Conservation (phyloP, 129 eudicot genomes). For the Oenanthe sinensis region DNA sequence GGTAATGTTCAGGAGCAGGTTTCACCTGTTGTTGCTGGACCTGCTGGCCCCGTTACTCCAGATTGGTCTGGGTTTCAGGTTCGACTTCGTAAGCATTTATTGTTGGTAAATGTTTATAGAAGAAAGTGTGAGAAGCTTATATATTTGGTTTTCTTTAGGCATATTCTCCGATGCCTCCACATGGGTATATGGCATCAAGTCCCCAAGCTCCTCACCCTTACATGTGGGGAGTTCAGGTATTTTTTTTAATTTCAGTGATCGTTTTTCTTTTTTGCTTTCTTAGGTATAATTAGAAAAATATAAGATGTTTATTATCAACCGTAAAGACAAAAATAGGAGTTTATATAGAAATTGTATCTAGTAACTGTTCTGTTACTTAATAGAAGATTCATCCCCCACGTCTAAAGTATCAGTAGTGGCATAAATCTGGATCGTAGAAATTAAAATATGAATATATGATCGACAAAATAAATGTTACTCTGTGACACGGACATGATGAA, state of each 20-base stretch:
- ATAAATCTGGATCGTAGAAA: background rate
- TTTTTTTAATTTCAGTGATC: background rate
- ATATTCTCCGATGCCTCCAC: slow-evolving; percentile 92
- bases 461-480: too few relatives aligned
- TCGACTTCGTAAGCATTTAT: slow-evolving; percentile 14
- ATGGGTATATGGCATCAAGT: slow-evolving; percentile 72
- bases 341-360: background rate
- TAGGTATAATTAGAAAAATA: background rate
- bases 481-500: background rate
- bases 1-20: slow-evolving; percentile 46
- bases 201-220: slow-evolving; percentile 74
- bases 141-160: slow-evolving; percentile 43
- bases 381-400: background rate
- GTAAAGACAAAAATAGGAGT: background rate
- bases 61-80: slow-evolving; percentile 89
- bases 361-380: background rate
- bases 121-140: background rate
- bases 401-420: background rate
- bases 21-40: slow-evolving; percentile 29
- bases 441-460: background rate
- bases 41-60: slow-evolving; percentile 42
- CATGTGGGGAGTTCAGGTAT: slow-evolving; percentile 81
- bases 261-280: background rate
- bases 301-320: background rate
- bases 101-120: background rate